Base-by-base conservation (phyloP, 495 filamentous ascomycete genomes). In the Tuber borchii region DNA sequence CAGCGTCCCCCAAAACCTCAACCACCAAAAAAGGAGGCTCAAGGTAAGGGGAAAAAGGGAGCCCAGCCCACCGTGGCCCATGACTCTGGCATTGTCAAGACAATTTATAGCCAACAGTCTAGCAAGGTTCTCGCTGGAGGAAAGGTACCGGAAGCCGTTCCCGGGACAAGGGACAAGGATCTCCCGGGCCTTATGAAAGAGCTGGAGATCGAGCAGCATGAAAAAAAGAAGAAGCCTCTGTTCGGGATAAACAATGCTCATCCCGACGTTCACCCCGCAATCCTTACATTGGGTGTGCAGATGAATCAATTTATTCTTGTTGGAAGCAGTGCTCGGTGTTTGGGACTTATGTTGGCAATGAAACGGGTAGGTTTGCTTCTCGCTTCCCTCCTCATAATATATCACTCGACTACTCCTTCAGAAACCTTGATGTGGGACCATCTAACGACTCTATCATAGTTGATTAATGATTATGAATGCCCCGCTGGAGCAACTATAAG, bases 381-480 rank as follows among this genome's bases (percentile, higher is more conserved):
- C 26, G 4, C 34, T 65, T 17, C 26, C 5, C 46, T 45, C 44
- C 6, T 73, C 22, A 48, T 26, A 2, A 2, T 20, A 4, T n/a
- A 69, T 69, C 65, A 68, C 61, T 77, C 70, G 44, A n/a, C 22
- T 8, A 6, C 1, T 6, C 5, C 2, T 26, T 39, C 17, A 10
- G 26, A 17, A 39, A 6, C 72, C n/a, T 14, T 26, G 22, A 14
- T 22, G n/a, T 61, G 19, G 31, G 26, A 26, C 22, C 46, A 34
- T 37, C 75, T 70, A 46, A 76, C 26, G 16, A 31, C 26, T 34
- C 34, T 7, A 46, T 31, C 20, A 34, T 73, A 97, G 92, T 92
- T 97, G 71, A 95, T 99, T 73, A 89, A 94, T 83, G 90, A 92
- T 31, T 99, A 99, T 81, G 92, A 90, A 34, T 98, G 95, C 0